A percentile compares a stretch with the other conserved stretches of the same genome.
phyloP scores from a whole-genome alignment of 2,329 filamentous ascomycete species.

The Ophiosphaerella korrae region DNA sequence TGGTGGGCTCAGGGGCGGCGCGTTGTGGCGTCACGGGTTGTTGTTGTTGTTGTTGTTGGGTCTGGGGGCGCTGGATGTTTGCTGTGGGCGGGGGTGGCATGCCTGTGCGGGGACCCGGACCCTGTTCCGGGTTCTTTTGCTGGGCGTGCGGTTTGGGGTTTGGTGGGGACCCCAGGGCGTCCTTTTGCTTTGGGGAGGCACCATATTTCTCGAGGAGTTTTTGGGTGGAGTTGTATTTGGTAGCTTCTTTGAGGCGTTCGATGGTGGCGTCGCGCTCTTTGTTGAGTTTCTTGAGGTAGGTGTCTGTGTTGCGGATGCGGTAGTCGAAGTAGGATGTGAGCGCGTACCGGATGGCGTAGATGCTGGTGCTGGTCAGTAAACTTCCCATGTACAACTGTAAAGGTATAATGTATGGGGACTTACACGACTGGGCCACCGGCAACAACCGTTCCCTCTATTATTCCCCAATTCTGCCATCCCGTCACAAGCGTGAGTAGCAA shows the following conservation, averaged over 20 bases:
- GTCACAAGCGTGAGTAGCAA: slow-evolving; percentile 84
- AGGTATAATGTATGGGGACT: slow-evolving; percentile 28
- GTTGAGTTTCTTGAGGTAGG: slow-evolving; percentile 74
- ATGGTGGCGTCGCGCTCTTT: slow-evolving; percentile 85
- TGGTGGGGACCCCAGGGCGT: slow-evolving; percentile 39
- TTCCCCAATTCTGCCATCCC: slow-evolving; percentile 77
- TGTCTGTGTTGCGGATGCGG: slow-evolving; percentile 72
- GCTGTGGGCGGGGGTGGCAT: slow-evolving; percentile 67
- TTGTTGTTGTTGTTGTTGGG: slow-evolving; percentile 16
- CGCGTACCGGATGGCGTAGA: slow-evolving; percentile 72
- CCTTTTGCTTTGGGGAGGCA: slow-evolving; percentile 54
- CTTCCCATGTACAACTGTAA: background rate
- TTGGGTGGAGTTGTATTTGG: slow-evolving; percentile 93
- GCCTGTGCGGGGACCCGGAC: slow-evolving; percentile 54
- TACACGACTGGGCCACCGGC: slow-evolving; percentile 79
- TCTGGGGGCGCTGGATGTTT: slow-evolving; percentile 59
- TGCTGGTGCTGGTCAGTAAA: slow-evolving; percentile 59
- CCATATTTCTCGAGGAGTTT: slow-evolving; percentile 95
- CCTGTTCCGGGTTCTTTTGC: slow-evolving; percentile 38
- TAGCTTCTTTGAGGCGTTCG: slow-evolving; percentile 90
- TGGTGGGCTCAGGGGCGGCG: slow-evolving; percentile 13
- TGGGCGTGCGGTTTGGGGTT: slow-evolving; percentile 6
- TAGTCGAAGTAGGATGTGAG: slow-evolving; percentile 78
- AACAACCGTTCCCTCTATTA: slow-evolving; percentile 78
- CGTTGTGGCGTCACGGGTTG: slow-evolving; percentile 39